Evolutionary conservation across 1,139 yeast species (phyloP).

Genomic region (Hemisphaericaspora subhashii): DNA sequence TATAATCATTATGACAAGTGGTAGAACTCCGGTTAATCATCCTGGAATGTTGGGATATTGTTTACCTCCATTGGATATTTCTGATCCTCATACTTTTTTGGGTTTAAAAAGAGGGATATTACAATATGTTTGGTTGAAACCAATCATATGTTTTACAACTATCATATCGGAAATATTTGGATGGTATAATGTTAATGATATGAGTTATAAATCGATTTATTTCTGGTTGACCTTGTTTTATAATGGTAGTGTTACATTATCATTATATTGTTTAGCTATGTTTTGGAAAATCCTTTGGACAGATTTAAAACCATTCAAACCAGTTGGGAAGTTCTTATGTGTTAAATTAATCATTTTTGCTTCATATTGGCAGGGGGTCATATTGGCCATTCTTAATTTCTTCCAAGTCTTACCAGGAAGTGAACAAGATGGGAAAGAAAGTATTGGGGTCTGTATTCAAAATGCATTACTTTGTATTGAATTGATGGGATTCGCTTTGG

Average conservation of each 20-base stretch:
- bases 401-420: constrained; percentile 49
- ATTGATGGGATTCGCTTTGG: constrained; percentile 78
- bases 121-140: constrained; percentile 96
- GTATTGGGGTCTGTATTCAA: constrained; percentile 62
- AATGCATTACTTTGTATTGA: constrained; percentile 83
- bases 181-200: constrained; percentile 50
- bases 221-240: constrained; percentile 71
- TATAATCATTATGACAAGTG: constrained; percentile 72
- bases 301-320: constrained; percentile 78
- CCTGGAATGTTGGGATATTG: constrained; percentile 58
- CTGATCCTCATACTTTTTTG: constrained; percentile 81
- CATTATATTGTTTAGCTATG: constrained; percentile 81
- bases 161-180: constrained; percentile 53
- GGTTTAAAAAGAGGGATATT: constrained; percentile 79
- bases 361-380: constrained; percentile 92
- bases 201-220: constrained; percentile 52
- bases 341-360: constrained; percentile 93
- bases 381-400: constrained; percentile 60
- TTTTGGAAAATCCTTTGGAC: constrained; percentile 87
- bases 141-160: constrained; percentile 63
- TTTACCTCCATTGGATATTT: constrained; percentile 68
- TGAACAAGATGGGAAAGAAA: constrained; percentile 26
- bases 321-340: constrained; percentile 90
- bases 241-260: constrained; percentile 76
- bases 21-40: constrained; percentile 71